phyloP scores from a whole-genome alignment of 2,329 filamentous ascomycete genomes.

The Samsoniella hepiali region DNA sequence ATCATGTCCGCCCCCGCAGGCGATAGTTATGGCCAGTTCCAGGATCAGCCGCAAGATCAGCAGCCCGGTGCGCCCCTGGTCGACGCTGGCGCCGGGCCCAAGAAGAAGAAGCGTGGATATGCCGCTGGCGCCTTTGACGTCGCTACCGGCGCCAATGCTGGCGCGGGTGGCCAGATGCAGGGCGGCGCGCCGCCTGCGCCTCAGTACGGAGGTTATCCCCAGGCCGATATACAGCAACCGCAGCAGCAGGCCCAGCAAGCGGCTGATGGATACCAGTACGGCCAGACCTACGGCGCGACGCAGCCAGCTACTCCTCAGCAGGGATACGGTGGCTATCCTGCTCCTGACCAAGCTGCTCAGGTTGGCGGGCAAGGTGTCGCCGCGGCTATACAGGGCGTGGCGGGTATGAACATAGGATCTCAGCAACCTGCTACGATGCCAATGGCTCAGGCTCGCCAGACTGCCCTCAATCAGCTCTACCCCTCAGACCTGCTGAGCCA shows the following conservation, averaged over 20 bases:
- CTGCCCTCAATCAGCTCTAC: conserved; percentile 79
- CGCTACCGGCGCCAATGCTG: conserved; percentile 78
- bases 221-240: conserved; percentile 44
- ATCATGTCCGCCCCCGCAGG: conserved; percentile 57
- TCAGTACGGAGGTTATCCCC: conserved; percentile 59
- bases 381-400: conserved; percentile 79
- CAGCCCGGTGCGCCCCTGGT: conserved; percentile 34
- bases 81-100: conserved; percentile 37
- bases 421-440: conserved; percentile 46
- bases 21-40: conserved; percentile 52
- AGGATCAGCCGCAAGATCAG: conserved; percentile 40
- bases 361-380: conserved; percentile 50
- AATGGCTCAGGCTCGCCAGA: conserved; percentile 43
- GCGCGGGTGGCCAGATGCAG: conserved; percentile 45
- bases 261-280: conserved; percentile 39
- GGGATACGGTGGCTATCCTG: conserved; percentile 61
- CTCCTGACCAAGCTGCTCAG: conserved; percentile 54
- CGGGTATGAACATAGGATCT: conserved; percentile 74
- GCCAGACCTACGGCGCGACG: conserved; percentile 43
- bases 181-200: conserved; percentile 40
- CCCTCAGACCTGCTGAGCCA: conserved; percentile 88
- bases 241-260: conserved; percentile 34
- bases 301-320: conserved; percentile 39
- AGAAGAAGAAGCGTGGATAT: conserved; percentile 93
- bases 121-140: conserved; percentile 94